These are phyloP conservation scores for Trametes gibbosa DNA, from an alignment of 768 basidiomycete genomes.

Conservation along the genomic window DNA sequence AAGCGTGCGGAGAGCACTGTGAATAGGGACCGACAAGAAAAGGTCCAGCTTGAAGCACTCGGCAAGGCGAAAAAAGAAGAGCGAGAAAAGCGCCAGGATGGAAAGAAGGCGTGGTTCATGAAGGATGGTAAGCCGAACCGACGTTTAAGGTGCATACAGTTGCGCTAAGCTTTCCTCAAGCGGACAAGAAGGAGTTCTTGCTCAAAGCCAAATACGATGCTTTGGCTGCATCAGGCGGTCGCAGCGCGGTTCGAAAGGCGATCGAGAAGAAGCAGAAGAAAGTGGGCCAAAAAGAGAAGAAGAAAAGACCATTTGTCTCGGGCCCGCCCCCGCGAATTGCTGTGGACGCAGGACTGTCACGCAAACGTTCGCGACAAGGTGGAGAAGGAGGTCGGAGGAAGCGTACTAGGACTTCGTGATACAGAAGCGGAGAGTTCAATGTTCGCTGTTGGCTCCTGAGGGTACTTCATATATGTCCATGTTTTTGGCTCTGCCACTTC, in stretches of 20 bases:
- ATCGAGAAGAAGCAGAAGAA: slow-evolving; percentile 90
- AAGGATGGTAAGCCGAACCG: slow-evolving; percentile 56
- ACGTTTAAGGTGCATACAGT: not conserved
- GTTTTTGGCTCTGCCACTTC: not conserved
- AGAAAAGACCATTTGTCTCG: slow-evolving; percentile 62
- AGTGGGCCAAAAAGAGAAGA: slow-evolving; percentile 86
- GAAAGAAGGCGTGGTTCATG: slow-evolving; percentile 84
- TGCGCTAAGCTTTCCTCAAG: slow-evolving; percentile 34
- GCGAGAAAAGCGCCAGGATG: slow-evolving; percentile 62
- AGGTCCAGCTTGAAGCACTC: slow-evolving; percentile 69
- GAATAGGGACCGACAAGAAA: slow-evolving; percentile 66
- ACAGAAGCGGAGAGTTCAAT: no score
- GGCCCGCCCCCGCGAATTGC: slow-evolving; percentile 3
- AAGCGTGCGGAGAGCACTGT: slow-evolving; percentile 77
- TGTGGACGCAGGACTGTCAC: not conserved
- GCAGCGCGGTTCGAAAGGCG: slow-evolving; percentile 78
- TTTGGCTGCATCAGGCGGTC: slow-evolving; percentile 73
- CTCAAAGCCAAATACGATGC: slow-evolving; percentile 77
- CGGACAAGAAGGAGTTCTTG: slow-evolving; percentile 73
- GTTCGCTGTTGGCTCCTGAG: no score
- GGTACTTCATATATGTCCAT: not conserved
- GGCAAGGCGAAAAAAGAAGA: slow-evolving; percentile 46
- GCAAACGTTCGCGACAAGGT: slow-evolving; percentile 8
- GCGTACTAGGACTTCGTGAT: slow-evolving; percentile 5
- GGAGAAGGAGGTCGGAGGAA: slow-evolving; percentile 14